Evolutionary conservation across 768 basidiomycete species (phyloP), one percentile per base, ranked within the genome.

Genomic region (Leucocoprinus leucothites): DNA sequence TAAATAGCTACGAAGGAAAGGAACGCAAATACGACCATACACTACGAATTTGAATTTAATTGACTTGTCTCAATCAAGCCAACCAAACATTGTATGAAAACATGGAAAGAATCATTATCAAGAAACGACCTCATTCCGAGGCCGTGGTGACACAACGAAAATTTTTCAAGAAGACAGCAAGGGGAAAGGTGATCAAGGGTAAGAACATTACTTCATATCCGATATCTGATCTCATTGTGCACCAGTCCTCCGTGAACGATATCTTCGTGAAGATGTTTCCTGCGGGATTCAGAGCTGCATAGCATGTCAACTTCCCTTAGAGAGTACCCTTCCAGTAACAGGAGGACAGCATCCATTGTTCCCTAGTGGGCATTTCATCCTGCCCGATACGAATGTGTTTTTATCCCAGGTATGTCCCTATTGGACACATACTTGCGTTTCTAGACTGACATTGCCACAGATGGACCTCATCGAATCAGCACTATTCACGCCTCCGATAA

Each of bases 381-480:
- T 99, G 13, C 91, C 94, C 3, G 96, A 99, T 66, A 98, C 96
- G 16, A 99, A 99, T 70, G 84, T 97, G 14, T 92, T 97, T 64
- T 77, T 99, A 11, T 82, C 91, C 14, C 95, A 98, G 78, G 93
- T 87, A 45, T 38, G 76, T 68, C 9, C 9, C 48, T 53, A 35
- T 18, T 8, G 19, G n/a, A 41, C 48, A 41, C 42, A 44, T 0
- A 36, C 25, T n/a, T 44, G 9, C 21, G 18, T n/a, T 9, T 48
- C 59, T 8, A 57, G 63, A 22, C 19, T 47, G 3, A 22, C 16
- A 34, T 49, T 21, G 47, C 57, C 51, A 44, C 62, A 97, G 91
- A 98, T 98, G 90, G 97, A 99, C 70, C 77, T 98, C 50, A 76
- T 98, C 36, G 90, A 94, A 67, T 91, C 89, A 0, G 72, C 79